A percentile compares a stretch with the other conserved stretches of the same genome.
Evolutionary conservation across 169 alveolate species (phyloP).

Genomic region (Babesia bovis): DNA sequence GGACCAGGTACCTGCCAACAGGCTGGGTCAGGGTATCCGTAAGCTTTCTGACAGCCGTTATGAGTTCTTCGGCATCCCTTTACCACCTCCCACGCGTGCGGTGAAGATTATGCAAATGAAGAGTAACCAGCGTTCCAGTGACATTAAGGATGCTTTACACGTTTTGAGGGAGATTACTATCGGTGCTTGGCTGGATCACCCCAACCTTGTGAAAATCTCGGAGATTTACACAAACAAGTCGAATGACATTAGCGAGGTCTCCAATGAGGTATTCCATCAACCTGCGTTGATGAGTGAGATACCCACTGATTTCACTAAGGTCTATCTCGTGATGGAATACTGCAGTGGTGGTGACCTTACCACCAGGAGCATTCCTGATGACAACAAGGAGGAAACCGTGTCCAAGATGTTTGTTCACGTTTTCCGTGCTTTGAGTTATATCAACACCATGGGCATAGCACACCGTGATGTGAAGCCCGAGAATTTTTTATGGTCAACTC

Average conservation of each 20-base stretch:
- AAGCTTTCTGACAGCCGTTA: slow-evolving; percentile 16
- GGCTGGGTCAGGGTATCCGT: slow-evolving; percentile 40
- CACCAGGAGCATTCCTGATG: slow-evolving; percentile 41
- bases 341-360: slow-evolving; percentile 92
- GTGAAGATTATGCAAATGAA: slow-evolving; percentile 64
- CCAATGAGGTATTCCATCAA: slow-evolving; percentile 43
- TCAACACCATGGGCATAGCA: slow-evolving; percentile 76
- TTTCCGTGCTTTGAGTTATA: slow-evolving; percentile 77
- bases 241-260: slow-evolving; percentile 43
- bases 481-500: slow-evolving; percentile 76
- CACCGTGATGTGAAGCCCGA: slow-evolving; percentile 91
- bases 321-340: slow-evolving; percentile 85
- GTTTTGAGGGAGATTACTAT: slow-evolving; percentile 54
- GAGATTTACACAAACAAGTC: slow-evolving; percentile 81
- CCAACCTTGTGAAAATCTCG: slow-evolving; percentile 89
- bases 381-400: slow-evolving; percentile 64
- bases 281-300: neutral
- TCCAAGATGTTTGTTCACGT: slow-evolving; percentile 76
- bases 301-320: slow-evolving; percentile 73
- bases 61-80: slow-evolving; percentile 58
- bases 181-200: slow-evolving; percentile 88
- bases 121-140: neutral
- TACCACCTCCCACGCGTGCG: slow-evolving; percentile 60
- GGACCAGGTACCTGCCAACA: slow-evolving; percentile 49
- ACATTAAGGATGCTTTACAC: slow-evolving; percentile 47